Percentiles rank a stretch among this genome's conserved stretches.
Evolutionary conservation across 306 rosid species (phyloP).

Genomic region (Acacia confusa): DNA sequence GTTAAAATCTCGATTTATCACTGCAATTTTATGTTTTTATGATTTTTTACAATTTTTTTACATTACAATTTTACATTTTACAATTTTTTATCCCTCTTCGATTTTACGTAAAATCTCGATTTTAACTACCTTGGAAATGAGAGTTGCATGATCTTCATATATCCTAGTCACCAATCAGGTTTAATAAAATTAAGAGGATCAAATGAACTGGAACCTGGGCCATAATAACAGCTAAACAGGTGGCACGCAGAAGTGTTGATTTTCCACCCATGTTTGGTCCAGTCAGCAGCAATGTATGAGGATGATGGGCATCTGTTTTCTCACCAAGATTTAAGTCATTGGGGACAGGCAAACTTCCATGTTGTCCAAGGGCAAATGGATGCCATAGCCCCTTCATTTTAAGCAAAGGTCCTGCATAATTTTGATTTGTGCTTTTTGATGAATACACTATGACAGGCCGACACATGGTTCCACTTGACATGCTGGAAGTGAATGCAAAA

Average conservation of each 20-base stretch:
- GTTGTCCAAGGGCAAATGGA: constrained; percentile 84
- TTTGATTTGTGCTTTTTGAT: constrained; percentile 40
- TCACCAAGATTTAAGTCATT: constrained; percentile 86
- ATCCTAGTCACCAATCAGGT: background rate
- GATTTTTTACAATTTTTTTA: no score
- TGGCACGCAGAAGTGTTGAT: constrained; percentile 90
- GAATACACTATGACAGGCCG: constrained; percentile 71
- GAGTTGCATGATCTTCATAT: constrained; percentile 7
- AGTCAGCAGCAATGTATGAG: constrained; percentile 76
- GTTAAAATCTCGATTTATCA: no score
- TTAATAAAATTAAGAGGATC: constrained; percentile 8
- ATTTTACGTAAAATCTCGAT: no score
- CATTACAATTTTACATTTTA: no score
- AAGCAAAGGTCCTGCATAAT: constrained; percentile 54
- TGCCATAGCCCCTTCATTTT: constrained; percentile 84
- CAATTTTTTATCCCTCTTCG: no score
- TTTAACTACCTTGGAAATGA: no score
- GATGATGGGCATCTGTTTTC: constrained; percentile 50
- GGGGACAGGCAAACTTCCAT: constrained; percentile 75
- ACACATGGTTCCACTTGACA: constrained; percentile 75
- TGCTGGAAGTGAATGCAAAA: constrained; percentile 68
- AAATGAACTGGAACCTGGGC: constrained; percentile 71
- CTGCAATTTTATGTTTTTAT: no score
- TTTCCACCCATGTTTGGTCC: constrained; percentile 99
- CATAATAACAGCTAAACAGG: constrained; percentile 89